A percentile compares a stretch with the other conserved stretches of the same genome.
These are phyloP conservation scores for Rhodotorula toruloides DNA, from an alignment of 768 basidiomycete genomes.

Conservation along the genomic window DNA sequence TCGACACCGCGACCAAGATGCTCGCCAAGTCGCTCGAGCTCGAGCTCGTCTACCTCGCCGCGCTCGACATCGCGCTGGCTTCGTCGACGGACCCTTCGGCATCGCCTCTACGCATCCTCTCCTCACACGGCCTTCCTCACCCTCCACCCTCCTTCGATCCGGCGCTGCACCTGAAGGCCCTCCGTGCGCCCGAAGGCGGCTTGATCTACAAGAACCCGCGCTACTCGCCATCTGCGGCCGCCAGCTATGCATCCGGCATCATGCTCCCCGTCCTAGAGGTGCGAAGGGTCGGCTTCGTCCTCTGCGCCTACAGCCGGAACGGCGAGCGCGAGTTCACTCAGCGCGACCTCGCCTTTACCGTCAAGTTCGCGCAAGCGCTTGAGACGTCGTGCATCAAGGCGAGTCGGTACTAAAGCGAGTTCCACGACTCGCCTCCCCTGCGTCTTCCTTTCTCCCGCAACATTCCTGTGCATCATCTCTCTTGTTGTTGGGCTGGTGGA, in stretches of 20 bases:
- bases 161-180: conserved; percentile 38
- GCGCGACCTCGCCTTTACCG: conserved; percentile 19
- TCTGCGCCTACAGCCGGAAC: conserved; percentile 30
- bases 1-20: conserved; percentile 65
- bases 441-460: neutral
- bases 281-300: conserved; percentile 29
- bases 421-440: neutral
- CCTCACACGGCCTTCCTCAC: conserved; percentile 33
- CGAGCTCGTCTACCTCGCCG: conserved; percentile 31
- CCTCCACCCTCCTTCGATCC: conserved; percentile 40
- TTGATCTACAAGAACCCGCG: conserved; percentile 39
- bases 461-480: neutral
- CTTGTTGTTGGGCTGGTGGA: neutral
- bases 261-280: conserved; percentile 39
- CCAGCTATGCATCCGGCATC: conserved; percentile 31
- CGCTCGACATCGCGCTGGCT: conserved; percentile 33
- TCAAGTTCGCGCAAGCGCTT: conserved; percentile 28
- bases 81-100: too few relatives aligned
- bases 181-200: conserved; percentile 40
- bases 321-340: conserved; percentile 21
- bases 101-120: conserved; percentile 21
- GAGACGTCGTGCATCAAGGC: conserved; percentile 17
- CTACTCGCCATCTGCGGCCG: conserved; percentile 1
- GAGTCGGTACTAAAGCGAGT: neutral
- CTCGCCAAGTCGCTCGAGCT: conserved; percentile 32